Percentiles rank a stretch among this genome's conserved stretches.
phyloP scores from a whole-genome alignment of 805 yeast genomes.

The Saccharomycopsis fodiens region DNA sequence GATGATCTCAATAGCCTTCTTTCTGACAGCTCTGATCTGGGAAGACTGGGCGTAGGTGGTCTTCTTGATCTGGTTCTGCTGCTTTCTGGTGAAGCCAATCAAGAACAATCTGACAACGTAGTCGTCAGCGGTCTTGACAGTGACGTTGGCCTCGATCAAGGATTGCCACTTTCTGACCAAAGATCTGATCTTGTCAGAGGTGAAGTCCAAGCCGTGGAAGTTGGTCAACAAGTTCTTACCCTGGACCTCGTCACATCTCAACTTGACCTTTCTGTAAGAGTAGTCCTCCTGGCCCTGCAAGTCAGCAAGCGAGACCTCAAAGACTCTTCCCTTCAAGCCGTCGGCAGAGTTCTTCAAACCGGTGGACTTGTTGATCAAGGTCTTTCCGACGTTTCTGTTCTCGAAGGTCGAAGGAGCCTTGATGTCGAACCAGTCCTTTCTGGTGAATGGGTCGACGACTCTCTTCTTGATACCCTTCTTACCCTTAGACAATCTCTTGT shows the following conservation, averaged over 20 bases:
- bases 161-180: slow-evolving; percentile 99
- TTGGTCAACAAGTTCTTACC: slow-evolving; percentile 97
- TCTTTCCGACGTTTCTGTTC: slow-evolving; percentile 98
- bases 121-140: slow-evolving; percentile 97
- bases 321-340: slow-evolving; percentile 95
- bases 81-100: slow-evolving; percentile 98
- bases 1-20: slow-evolving; percentile 94
- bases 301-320: slow-evolving; percentile 94
- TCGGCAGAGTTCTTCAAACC: slow-evolving; percentile 98
- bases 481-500: slow-evolving; percentile 78
- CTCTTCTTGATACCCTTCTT: slow-evolving; percentile 99
- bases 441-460: slow-evolving; percentile 99
- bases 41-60: slow-evolving; percentile 97
- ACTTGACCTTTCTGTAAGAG: slow-evolving; percentile 93
- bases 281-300: slow-evolving; percentile 98
- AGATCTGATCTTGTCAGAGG: slow-evolving; percentile 95
- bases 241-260: slow-evolving; percentile 98
- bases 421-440: slow-evolving; percentile 97
- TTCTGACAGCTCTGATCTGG: slow-evolving; percentile 94
- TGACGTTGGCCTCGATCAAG: slow-evolving; percentile 94
- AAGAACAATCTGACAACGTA: slow-evolving; percentile 94
- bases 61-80: slow-evolving; percentile 94
- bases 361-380: slow-evolving; percentile 95
- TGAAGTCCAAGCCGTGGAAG: slow-evolving; percentile 99
- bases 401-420: slow-evolving; percentile 98